These are phyloP conservation scores for Agastache rugosa DNA, from an alignment of 257 asterid species.

Conservation along the genomic window DNA sequence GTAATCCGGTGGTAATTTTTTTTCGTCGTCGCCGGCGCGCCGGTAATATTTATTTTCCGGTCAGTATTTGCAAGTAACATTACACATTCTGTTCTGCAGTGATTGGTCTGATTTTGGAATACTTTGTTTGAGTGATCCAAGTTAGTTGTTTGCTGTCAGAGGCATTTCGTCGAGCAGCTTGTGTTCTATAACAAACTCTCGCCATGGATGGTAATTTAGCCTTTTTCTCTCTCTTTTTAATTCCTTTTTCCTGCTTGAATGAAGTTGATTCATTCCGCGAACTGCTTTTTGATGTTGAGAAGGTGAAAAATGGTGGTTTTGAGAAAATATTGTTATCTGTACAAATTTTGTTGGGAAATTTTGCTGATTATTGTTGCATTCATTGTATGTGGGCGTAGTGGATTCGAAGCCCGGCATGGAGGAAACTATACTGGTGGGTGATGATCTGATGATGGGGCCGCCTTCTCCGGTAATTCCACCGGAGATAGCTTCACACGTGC, in stretches of 20 bases:
- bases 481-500: slow-evolving; percentile 94
- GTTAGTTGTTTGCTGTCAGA: slow-evolving; percentile 21
- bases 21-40: slow-evolving; percentile 9
- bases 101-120: background rate
- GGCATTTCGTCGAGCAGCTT: slow-evolving; percentile 58
- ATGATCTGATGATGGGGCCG: slow-evolving; percentile 97
- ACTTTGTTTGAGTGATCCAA: background rate
- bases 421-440: slow-evolving; percentile 97
- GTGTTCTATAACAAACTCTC: slow-evolving; percentile 29
- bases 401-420: slow-evolving; percentile 93
- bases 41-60: slow-evolving; percentile 18
- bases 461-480: slow-evolving; percentile 95
- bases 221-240: background rate
- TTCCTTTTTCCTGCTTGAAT: background rate
- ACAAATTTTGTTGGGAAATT: background rate
- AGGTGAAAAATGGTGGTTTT: slow-evolving; percentile 5
- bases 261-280: background rate
- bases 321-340: slow-evolving; percentile 18
- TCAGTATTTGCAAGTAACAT: background rate
- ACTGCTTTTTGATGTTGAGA: background rate
- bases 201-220: slow-evolving; percentile 64
- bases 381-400: slow-evolving; percentile 44
- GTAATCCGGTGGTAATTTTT: slow-evolving; percentile 7
- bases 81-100: background rate
- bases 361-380: slow-evolving; percentile 17